Conservation (phyloP, 2,329 filamentous ascomycete species). For the Berkeleyomyces basicola region DNA sequence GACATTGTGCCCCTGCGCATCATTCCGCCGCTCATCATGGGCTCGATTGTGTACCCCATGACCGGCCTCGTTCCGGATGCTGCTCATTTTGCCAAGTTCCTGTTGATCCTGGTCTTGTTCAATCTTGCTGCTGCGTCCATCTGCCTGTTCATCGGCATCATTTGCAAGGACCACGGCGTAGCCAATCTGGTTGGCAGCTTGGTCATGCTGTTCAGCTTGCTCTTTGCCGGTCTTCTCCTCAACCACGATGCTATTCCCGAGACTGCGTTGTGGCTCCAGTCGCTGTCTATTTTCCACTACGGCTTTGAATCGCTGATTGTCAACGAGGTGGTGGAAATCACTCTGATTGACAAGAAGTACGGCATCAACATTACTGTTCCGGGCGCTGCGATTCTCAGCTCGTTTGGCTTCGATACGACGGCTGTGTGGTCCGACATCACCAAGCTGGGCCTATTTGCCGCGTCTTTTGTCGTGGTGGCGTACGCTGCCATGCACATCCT, state of each 20-base stretch:
- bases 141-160: constrained; percentile 88
- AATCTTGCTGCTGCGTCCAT: constrained; percentile 88
- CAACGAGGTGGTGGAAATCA: constrained; percentile 63
- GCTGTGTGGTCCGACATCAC: constrained; percentile 74
- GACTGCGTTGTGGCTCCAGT: constrained; percentile 77
- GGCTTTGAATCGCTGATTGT: constrained; percentile 18
- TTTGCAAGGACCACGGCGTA: constrained; percentile 80
- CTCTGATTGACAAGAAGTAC: constrained; percentile 84
- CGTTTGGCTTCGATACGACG: constrained; percentile 82
- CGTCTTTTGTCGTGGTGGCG: constrained; percentile 68
- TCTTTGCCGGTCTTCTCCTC: constrained; percentile 85
- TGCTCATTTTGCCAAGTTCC: constrained; percentile 75
- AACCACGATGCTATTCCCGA: constrained; percentile 88
- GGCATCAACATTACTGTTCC: constrained; percentile 93
- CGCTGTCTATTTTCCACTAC: constrained; percentile 64
- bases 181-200: constrained; percentile 87
- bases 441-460: constrained; percentile 68
- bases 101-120: constrained; percentile 84
- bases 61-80: constrained; percentile 74
- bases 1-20: constrained; percentile 90
- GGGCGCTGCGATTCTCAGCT: constrained; percentile 81
- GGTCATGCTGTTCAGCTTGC: constrained; percentile 91
- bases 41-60: constrained; percentile 94
- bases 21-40: constrained; percentile 87
- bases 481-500: constrained; percentile 88